Evolutionary conservation across 768 basidiomycete species (phyloP).

Genomic region (Mycena galopus): DNA sequence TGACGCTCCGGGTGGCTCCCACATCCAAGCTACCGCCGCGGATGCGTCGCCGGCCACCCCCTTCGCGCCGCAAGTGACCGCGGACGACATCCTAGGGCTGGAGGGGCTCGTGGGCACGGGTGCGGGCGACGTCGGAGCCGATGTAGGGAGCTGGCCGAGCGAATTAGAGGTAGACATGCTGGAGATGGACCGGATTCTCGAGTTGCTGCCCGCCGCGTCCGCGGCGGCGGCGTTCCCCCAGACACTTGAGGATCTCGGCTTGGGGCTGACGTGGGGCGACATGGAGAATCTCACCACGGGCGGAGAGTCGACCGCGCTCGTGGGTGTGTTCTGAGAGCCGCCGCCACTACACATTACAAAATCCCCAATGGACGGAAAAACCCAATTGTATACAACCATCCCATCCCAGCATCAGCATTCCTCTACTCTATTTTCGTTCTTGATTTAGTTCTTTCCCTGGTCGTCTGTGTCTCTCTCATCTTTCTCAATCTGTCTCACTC

Average conservation of each 20-base stretch:
- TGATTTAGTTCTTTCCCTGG: conserved; percentile 11
- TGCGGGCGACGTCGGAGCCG: conserved; percentile 18
- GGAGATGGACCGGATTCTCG: conserved; percentile 39
- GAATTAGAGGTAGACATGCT: conserved; percentile 38
- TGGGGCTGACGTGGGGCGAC: conserved; percentile 31
- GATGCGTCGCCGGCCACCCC: conserved; percentile 39
- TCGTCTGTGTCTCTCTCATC: conserved; percentile 26
- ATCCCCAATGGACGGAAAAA: conserved; percentile 8
- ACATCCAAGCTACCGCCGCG: conserved; percentile 35
- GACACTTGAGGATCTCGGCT: conserved; percentile 31
- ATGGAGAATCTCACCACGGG: conserved; percentile 24
- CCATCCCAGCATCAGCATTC: conserved; percentile 20
- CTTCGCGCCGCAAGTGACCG: conserved; percentile 40
- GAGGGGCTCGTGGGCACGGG: conserved; percentile 32
- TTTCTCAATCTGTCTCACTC: conserved; percentile 33
- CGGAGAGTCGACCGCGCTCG: conserved; percentile 20
- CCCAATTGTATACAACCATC: not conserved
- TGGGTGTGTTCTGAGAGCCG: conserved; percentile 33
- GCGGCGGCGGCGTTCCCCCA: conserved; percentile 32
- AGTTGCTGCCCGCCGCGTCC: conserved; percentile 32
- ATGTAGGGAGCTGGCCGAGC: conserved; percentile 25
- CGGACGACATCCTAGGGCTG: conserved; percentile 36
- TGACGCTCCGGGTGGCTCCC: conserved; percentile 38
- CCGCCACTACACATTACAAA: conserved; percentile 26
- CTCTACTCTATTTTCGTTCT: conserved; percentile 13